Base-by-base conservation (phyloP, 495 filamentous ascomycete species). In the Diplogelasinospora grovesii region DNA sequence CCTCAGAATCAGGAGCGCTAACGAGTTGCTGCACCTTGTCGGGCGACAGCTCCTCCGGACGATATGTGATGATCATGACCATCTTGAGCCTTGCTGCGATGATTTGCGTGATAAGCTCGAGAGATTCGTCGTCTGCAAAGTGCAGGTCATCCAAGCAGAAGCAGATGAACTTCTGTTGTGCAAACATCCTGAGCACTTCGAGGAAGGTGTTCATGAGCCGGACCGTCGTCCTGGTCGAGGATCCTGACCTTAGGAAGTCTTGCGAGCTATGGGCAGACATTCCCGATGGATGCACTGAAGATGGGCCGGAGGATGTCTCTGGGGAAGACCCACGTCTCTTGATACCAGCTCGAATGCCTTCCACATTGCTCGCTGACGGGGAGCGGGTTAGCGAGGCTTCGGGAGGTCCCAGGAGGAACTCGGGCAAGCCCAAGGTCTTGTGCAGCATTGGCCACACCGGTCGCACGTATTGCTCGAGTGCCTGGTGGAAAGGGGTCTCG, bases 71-170 rank as follows among this genome's bases (percentile, higher is more conserved):
- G 26, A 94, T 80, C 8, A 95, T 69, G 7, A 87, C 74, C 57
- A 92, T 82, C 4, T 83, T 85, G 19, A 94, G 70, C 49, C 79
- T 80, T 4, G 79, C 74, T 29, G 66, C 63, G 13, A 93, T 73
- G 27, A 93, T 83, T 48, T 82, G 79, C 37, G 77, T 70, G 18
- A 94, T 78, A 42, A 94, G 64, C 32, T 94, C 85, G 25, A 86
- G 61, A 4, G 82, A 88, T 50, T 95, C 89, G 31, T 85, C 77
- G 50, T 95, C 89, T 13, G 86, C 85, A 54, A 82, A 87, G 49
- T 94, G 86, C 13, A 93, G 65, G 55, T 95, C 88, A 52, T 95
- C 89, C 5, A 94, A 62, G 47, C 80, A 87, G 25, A 93, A 75
- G 51, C 82, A 87, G 24, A 94, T 86, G 53, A 93, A 75, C 50